Percentiles rank a stretch among this genome's conserved stretches.
phyloP scores from a whole-genome alignment of 805 yeast species.

The Isabelozyma rhagii region DNA sequence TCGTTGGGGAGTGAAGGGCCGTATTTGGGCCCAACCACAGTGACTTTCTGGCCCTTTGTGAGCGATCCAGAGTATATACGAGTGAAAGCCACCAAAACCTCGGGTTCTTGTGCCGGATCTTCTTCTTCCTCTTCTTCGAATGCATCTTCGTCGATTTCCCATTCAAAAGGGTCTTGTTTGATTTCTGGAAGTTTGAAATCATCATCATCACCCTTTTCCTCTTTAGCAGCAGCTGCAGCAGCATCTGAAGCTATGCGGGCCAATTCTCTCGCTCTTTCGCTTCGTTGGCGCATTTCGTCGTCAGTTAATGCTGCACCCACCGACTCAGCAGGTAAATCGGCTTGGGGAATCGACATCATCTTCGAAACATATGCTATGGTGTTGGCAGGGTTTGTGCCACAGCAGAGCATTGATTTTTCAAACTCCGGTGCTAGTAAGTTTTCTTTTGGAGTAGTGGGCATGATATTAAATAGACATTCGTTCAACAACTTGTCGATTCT shows the following conservation, averaged over 20 bases:
- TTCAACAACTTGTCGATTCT: slow-evolving; percentile 65
- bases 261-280: slow-evolving; percentile 59
- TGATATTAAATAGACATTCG: slow-evolving; percentile 42
- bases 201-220: slow-evolving; percentile 15
- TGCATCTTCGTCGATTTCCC: slow-evolving; percentile 50
- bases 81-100: slow-evolving; percentile 81
- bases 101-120: slow-evolving; percentile 46
- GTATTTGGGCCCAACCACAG: slow-evolving; percentile 83
- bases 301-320: slow-evolving; percentile 38
- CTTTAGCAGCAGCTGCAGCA: slow-evolving; percentile 24
- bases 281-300: slow-evolving; percentile 62
- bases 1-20: slow-evolving; percentile 51
- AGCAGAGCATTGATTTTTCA: slow-evolving; percentile 54
- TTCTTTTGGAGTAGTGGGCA: slow-evolving; percentile 39
- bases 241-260: slow-evolving; percentile 68
- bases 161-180: slow-evolving; percentile 36
- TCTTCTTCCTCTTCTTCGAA: slow-evolving; percentile 40
- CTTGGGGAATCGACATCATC: slow-evolving; percentile 79
- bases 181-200: slow-evolving; percentile 24
- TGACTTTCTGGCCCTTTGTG: slow-evolving; percentile 67
- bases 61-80: slow-evolving; percentile 86
- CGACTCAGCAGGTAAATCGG: slow-evolving; percentile 65
- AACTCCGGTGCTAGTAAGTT: slow-evolving; percentile 48
- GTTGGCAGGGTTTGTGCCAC: slow-evolving; percentile 60
- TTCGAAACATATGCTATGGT: slow-evolving; percentile 80